Evolutionary conservation across 2,329 filamentous ascomycete genomes (phyloP).

Genomic region (Paramyrothecium roridum): DNA sequence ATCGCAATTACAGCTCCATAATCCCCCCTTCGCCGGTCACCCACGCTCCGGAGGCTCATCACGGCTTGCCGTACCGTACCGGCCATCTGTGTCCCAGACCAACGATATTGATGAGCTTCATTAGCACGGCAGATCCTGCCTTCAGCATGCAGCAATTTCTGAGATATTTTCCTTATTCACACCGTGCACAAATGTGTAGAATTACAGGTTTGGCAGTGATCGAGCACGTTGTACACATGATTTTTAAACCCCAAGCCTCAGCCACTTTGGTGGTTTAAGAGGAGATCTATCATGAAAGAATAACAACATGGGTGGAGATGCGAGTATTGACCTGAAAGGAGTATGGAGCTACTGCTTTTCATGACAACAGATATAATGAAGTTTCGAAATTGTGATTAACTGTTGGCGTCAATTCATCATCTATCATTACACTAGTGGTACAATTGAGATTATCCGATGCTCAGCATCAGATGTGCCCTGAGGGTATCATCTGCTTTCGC

Average conservation of each 20-base stretch:
- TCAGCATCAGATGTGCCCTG: background rate
- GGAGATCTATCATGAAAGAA: too few relatives aligned
- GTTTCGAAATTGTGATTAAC: background rate
- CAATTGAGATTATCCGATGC: background rate
- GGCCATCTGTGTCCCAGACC: slow-evolving; percentile 15
- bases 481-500: background rate
- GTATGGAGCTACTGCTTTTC: background rate
- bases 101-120: slow-evolving; percentile 32
- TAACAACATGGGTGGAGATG: too few relatives aligned
- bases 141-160: too few relatives aligned
- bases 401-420: background rate
- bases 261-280: too few relatives aligned
- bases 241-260: too few relatives aligned
- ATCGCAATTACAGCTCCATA: background rate
- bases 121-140: slow-evolving; percentile 4
- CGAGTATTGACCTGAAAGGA: too few relatives aligned
- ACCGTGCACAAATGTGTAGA: too few relatives aligned
- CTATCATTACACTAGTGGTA: background rate
- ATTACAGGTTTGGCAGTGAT: too few relatives aligned
- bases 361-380: background rate
- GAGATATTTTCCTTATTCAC: too few relatives aligned
- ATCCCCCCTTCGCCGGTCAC: background rate
- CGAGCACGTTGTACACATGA: too few relatives aligned
- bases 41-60: slow-evolving; percentile 9
- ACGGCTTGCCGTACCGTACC: slow-evolving; percentile 20